These are phyloP conservation scores for Aegle marmelos DNA, from an alignment of 345 rosid genomes.

Conservation along the genomic window DNA sequence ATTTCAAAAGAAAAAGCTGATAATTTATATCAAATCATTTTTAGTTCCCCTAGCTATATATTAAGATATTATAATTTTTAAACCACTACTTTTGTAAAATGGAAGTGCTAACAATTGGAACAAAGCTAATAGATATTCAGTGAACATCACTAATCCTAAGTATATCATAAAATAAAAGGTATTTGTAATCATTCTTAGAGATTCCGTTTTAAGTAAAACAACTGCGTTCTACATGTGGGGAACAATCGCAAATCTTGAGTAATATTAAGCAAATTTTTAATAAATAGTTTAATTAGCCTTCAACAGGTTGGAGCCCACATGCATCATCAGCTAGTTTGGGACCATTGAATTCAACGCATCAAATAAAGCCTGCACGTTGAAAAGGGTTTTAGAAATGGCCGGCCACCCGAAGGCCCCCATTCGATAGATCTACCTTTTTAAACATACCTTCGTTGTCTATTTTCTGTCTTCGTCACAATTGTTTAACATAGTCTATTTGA, in stretches of 20 bases:
- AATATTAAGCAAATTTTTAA: not conserved
- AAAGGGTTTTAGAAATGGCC: not conserved
- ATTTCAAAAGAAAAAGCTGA: not conserved
- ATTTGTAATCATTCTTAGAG: too few relatives aligned
- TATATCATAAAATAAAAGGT: too few relatives aligned
- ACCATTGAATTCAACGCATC: not conserved
- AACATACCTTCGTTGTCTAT: not conserved
- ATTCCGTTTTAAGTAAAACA: too few relatives aligned
- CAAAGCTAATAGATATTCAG: too few relatives aligned
- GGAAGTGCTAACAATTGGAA: too few relatives aligned
- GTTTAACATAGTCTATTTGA: not conserved
- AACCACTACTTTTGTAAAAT: not conserved
- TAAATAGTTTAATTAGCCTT: too few relatives aligned
- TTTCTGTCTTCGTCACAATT: not conserved
- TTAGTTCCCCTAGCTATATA: too few relatives aligned
- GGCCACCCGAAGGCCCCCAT: not conserved
- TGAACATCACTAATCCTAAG: not conserved
- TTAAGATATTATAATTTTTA: too few relatives aligned
- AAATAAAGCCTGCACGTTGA: not conserved
- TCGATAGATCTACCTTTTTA: not conserved
- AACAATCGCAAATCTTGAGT: too few relatives aligned
- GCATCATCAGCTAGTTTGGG: not conserved
- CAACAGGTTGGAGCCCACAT: not conserved
- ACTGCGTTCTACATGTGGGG: too few relatives aligned
- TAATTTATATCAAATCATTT: not conserved